Base-by-base conservation (phyloP, 2,329 filamentous ascomycete genomes). In the Pyricularia sp. region DNA sequence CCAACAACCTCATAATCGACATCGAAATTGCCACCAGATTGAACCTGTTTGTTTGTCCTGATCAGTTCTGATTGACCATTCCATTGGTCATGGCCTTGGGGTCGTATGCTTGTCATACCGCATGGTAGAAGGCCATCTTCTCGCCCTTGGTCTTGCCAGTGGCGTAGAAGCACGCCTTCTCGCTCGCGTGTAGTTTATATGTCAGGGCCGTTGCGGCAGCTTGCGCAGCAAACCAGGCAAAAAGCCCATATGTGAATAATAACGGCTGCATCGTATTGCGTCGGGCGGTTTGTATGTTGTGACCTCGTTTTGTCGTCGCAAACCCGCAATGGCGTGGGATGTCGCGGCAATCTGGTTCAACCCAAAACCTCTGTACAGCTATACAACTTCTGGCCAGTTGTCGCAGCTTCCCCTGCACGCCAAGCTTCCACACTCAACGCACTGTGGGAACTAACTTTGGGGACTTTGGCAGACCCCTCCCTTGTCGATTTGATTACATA, bases 91-190 rank as follows among this genome's bases (percentile, higher is more conserved):
- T 35, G 60, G 31, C 3, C 16, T 63, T 3, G 26, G 16, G 26
- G 4, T 6, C 6, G 30, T 4, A 6, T 49, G 33, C 22, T 26
- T 4, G 22, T 16, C 70, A 66, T 80, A 99, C 94, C 67, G 94
- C 96, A 78, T 99, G 99, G 81, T 99, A 99, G 75, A 99, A 99
- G 62, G 94, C 93, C 70, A 99, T 82, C 84, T 99, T 99, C 72
- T 90, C 86, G 71, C 88, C 88, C 75, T 85, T 83, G 74, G 89
- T 85, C 69, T 92, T 86, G 65, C 93, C 88, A 70, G 86, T 81
- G 65, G 90, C 85, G 76, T 90, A 97, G 85, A 99, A 99, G 81
- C 94, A 99, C 67, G 94, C 91, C 78, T 90, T 92, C 82, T 97
- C 94, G 79, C 96, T 90, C 63, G 94, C 90, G 64, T 83, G 79